phyloP scores from a whole-genome alignment of 106 monocot genomes.

The Vanilla planifolia region DNA sequence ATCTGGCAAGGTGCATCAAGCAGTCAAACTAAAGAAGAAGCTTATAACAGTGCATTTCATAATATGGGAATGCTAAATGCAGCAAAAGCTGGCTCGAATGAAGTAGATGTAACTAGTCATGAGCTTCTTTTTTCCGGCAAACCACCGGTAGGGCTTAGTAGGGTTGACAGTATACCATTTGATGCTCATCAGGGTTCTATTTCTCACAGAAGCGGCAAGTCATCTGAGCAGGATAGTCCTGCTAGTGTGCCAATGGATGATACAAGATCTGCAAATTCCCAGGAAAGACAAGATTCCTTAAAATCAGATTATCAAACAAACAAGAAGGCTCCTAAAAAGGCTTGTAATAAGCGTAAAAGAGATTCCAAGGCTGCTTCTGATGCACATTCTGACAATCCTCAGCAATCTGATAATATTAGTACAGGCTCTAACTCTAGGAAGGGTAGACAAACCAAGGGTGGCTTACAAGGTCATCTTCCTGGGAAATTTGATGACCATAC shows the following conservation, averaged over 20 bases:
- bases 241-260: conserved; percentile 71
- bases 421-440: conserved; percentile 50
- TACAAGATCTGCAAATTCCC: conserved; percentile 72
- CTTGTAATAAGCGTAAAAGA: conserved; percentile 74
- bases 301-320: conserved; percentile 51
- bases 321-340: conserved; percentile 48
- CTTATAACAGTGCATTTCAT: conserved; percentile 23
- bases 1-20: conserved; percentile 56
- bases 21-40: conserved; percentile 39
- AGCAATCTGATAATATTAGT: conserved; percentile 42
- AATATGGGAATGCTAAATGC: conserved; percentile 22
- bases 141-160: conserved; percentile 21
- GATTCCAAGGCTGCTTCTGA: conserved; percentile 51
- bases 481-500: conserved; percentile 30
- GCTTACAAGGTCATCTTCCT: conserved; percentile 28
- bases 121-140: conserved; percentile 21
- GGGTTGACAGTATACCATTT: conserved; percentile 28
- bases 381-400: conserved; percentile 37
- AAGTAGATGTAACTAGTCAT: conserved; percentile 27
- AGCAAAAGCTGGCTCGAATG: conserved; percentile 18
- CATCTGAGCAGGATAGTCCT: conserved; percentile 68
- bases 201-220: conserved; percentile 56
- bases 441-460: conserved; percentile 56
- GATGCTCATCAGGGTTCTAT: conserved; percentile 50
- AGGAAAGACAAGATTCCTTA: conserved; percentile 53